A percentile compares a stretch with the other conserved stretches of the same genome.
Evolutionary conservation across 352 stramenopile species (phyloP).

Genomic region (Globisporangium nunn): DNA sequence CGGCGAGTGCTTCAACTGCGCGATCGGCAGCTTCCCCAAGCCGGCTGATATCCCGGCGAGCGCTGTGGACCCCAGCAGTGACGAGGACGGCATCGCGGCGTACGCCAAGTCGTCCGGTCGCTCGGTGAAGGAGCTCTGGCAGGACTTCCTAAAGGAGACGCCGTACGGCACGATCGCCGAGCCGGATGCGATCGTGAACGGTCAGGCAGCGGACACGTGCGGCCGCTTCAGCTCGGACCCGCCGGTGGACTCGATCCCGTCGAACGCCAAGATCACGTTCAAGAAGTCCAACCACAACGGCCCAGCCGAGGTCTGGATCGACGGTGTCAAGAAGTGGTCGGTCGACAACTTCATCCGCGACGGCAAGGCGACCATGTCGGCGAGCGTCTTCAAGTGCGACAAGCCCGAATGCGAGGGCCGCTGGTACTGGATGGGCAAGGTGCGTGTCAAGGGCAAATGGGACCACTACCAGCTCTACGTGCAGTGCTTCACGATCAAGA

Average conservation of each 20-base stretch:
- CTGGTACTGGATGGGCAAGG: conserved; percentile 21
- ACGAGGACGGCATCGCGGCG: conserved; percentile 12
- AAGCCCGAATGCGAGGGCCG: conserved; percentile 16
- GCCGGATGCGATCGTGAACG: conserved; percentile 7
- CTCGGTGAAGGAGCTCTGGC: conserved; percentile 16
- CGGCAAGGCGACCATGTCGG: conserved; percentile 10
- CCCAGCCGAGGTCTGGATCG: conserved; percentile 17
- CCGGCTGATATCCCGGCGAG: conserved; percentile 12
- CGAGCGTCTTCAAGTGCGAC: conserved; percentile 13
- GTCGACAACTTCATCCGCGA: conserved; percentile 18
- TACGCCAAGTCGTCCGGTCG: conserved; percentile 15
- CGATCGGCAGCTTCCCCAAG: conserved; percentile 16
- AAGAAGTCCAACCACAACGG: conserved; percentile 24
- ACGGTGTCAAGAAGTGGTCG: conserved; percentile 14
- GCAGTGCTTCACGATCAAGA: conserved; percentile 19
- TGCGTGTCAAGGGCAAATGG: conserved; percentile 17
- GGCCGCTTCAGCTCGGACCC: conserved; percentile 14
- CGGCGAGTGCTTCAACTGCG: conserved; percentile 20
- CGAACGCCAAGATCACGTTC: conserved; percentile 15
- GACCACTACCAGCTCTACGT: conserved; percentile 22
- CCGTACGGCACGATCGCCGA: conserved; percentile 13
- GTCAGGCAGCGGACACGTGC: conserved; percentile 8
- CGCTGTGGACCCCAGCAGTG: conserved; percentile 11
- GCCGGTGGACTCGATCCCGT: conserved; percentile 9
- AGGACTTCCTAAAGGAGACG: conserved; percentile 12